Conservation (phyloP, 768 basidiomycete genomes). For the Dentipellis fragilis region DNA sequence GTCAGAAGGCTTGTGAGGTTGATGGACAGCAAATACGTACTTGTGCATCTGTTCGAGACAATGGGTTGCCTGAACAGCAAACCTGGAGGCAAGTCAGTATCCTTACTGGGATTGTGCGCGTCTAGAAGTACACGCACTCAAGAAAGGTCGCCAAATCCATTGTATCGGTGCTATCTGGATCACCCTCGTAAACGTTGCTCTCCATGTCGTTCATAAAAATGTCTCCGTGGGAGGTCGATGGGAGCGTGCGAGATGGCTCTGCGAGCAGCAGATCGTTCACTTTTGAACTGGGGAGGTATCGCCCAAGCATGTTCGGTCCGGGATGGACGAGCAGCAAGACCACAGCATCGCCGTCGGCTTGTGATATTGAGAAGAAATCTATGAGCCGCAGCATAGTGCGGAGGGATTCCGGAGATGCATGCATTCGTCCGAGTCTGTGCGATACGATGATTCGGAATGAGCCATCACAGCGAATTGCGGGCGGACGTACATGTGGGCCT, state of each 20-base stretch:
- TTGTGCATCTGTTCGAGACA: conserved; percentile 61
- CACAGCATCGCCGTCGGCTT: conserved; percentile 53
- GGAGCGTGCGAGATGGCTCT: conserved; percentile 30
- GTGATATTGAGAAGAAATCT: conserved; percentile 60
- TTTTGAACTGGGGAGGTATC: conserved; percentile 59
- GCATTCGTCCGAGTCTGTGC: conserved; percentile 40
- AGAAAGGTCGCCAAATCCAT: conserved; percentile 74
- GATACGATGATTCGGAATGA: not conserved
- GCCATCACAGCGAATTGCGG: not conserved
- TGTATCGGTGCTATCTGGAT: conserved; percentile 51
- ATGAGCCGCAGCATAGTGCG: conserved; percentile 47
- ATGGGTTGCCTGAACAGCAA: conserved; percentile 65
- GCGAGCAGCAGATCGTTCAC: conserved; percentile 59
- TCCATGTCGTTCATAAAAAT: conserved; percentile 39
- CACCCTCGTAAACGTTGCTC: conserved; percentile 36
- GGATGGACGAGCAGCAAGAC: conserved; percentile 66
- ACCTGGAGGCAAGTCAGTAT: conserved; percentile 29
- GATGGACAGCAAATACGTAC: conserved; percentile 20
- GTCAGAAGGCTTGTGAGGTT: conserved; percentile 3
- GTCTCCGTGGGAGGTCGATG: conserved; percentile 35
- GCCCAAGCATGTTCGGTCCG: conserved; percentile 56
- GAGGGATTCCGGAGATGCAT: conserved; percentile 37
- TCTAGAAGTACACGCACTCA: conserved; percentile 34
- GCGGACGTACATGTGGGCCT: conserved; percentile 51
- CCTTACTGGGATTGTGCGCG: conserved; percentile 3